Evolutionary conservation across 1,284 basidiomycete genomes (phyloP), one percentile per base, ranked within the genome.

Genomic region (Ceraceosorus guamensis): DNA sequence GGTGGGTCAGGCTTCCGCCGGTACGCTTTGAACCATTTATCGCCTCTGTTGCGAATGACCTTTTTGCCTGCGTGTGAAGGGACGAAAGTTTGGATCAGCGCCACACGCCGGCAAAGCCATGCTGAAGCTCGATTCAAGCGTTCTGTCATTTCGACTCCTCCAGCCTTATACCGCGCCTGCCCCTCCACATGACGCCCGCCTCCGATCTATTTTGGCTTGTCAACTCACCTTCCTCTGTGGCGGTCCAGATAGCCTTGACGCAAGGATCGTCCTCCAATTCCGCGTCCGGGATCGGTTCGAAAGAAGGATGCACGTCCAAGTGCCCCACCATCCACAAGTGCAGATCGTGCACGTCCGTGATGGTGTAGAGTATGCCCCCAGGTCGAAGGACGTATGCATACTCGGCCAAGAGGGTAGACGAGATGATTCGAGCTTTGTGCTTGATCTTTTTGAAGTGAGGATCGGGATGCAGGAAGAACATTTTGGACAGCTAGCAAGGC

Each of bases 391-490:
- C 87, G 74, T 89, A 96, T 1, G 95, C 95, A 70, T 99, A 99
- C 71, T 85, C 84, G 46, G 84, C 91, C 33, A 98, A 82, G 32
- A 98, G 82, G 0, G 92, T 92, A 1, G 44, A 80, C 78, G 91
- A 95, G 71, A 96, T 91, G 74, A 97, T 97, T 65, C 81, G 87
- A 80, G 77, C 93, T 80, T 99, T 99, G 81, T 97, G 93, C 77
- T 99, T 99, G 67, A 92, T 85, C 16, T 84, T 82, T 78, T 99
- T 98, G 83, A 99, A 99, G 78, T 98, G 95, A 0, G 95, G 95
- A 78, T 99, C 95, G 35, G 95, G 95, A 78, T 97, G 98, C 60
- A 98, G 83, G 81, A 98, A 97, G 80, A 99, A 99, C 61, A 99
- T 82, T 61, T 95, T 88, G 46, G 56, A 57, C 5, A 75, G 59